Evolutionary conservation across 2,329 filamentous ascomycete genomes (phyloP).

Genomic region (Aspergillus ochraceus): DNA sequence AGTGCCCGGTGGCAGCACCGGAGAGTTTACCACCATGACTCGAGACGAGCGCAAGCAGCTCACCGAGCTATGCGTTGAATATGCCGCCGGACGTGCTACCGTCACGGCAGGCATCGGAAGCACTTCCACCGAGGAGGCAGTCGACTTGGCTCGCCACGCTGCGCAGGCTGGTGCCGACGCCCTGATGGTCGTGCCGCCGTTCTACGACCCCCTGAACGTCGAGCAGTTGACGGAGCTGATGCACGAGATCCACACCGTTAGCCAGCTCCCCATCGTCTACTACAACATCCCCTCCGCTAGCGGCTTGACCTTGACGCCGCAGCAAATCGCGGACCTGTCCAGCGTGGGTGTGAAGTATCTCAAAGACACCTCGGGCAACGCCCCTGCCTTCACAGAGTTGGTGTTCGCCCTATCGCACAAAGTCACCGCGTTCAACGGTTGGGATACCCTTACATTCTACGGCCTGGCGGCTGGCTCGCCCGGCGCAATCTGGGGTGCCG

Average conservation of each 20-base stretch:
- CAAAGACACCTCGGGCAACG: constrained; percentile 56
- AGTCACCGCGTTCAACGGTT: constrained; percentile 54
- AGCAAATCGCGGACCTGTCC: constrained; percentile 46
- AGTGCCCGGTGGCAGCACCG: constrained; percentile 53
- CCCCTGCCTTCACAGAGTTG: constrained; percentile 51
- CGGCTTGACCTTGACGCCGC: constrained; percentile 44
- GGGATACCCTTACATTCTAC: constrained; percentile 57
- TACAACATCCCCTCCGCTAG: constrained; percentile 54
- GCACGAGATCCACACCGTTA: constrained; percentile 42
- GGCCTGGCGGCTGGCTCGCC: constrained; percentile 52
- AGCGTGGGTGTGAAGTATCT: constrained; percentile 52
- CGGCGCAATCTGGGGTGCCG: constrained; percentile 53
- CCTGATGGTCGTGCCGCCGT: constrained; percentile 53
- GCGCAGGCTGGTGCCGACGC: constrained; percentile 42
- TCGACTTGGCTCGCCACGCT: constrained; percentile 46
- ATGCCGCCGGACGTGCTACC: constrained; percentile 26
- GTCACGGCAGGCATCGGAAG: constrained; percentile 40
- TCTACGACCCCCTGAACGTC: constrained; percentile 48
- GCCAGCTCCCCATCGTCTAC: constrained; percentile 49
- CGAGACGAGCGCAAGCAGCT: constrained; percentile 49
- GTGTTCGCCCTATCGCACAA: constrained; percentile 44
- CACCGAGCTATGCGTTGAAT: constrained; percentile 34
- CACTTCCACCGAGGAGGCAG: constrained; percentile 41
- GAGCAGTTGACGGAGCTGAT: constrained; percentile 43
- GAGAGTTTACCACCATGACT: constrained; percentile 51